These are phyloP conservation scores for Hortaea sp. DNA, from an alignment of 2,329 filamentous ascomycete species.

Conservation along the genomic window DNA sequence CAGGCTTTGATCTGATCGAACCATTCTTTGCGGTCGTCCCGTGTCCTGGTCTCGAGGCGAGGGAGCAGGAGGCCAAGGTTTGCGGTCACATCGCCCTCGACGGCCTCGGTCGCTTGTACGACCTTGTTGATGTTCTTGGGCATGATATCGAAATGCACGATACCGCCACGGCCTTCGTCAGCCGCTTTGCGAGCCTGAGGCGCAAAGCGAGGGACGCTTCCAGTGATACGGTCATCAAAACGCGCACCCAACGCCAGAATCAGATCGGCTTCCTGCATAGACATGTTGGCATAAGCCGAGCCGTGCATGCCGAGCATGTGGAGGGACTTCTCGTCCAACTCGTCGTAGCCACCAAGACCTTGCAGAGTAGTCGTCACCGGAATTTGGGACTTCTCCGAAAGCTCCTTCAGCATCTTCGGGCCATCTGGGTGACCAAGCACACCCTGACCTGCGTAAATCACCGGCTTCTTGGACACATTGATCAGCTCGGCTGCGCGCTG, in stretches of 20 bases:
- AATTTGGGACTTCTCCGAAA: conserved; percentile 83
- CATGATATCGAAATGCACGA: conserved; percentile 96
- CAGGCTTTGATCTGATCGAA: conserved; percentile 80
- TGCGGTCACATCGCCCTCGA: conserved; percentile 80
- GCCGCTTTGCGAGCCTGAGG: conserved; percentile 79
- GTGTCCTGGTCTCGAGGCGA: conserved; percentile 51
- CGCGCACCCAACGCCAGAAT: conserved; percentile 89
- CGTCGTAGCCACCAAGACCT: conserved; percentile 84
- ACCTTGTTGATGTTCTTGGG: conserved; percentile 99
- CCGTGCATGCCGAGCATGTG: conserved; percentile 99
- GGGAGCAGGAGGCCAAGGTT: conserved; percentile 72
- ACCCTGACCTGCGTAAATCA: conserved; percentile 92
- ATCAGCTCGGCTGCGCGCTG: conserved; percentile 69
- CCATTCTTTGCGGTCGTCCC: conserved; percentile 67
- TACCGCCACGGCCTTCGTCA: conserved; percentile 76
- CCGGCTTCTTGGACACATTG: conserved; percentile 82
- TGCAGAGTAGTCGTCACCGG: conserved; percentile 95
- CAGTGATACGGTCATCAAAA: conserved; percentile 92
- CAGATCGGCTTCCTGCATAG: conserved; percentile 92
- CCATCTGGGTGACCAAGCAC: conserved; percentile 72
- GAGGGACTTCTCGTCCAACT: conserved; percentile 84
- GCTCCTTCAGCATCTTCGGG: conserved; percentile 65
- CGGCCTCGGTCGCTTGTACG: conserved; percentile 87
- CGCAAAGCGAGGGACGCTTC: conserved; percentile 73
- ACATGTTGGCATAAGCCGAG: conserved; percentile 92